Evolutionary conservation across 192 early-diverging fungal genomes (phyloP), one percentile per base, ranked within the genome.

Genomic region (Umbelopsis sp.): DNA sequence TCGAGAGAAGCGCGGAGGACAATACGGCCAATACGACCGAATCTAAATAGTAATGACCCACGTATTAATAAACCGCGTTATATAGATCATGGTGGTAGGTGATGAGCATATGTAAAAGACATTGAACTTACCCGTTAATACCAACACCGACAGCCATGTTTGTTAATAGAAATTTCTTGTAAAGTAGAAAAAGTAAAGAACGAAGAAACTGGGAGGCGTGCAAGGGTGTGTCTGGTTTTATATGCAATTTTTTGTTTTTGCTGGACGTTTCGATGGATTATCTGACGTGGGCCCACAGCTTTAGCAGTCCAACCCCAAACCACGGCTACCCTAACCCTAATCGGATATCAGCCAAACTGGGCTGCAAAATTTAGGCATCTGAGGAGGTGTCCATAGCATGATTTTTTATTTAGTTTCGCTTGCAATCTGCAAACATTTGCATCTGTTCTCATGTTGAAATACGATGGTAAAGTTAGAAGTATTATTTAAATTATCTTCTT

Each of bases 21-120:
- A 66, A 99, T 90, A 83, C 97, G 97, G 71, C 97, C 97, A 73
- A 99, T 99, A 82, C 97, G 96, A 77, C 97, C 97, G 81, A 98
- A 98, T 61, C 93, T 85, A 77, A 7, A 65, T 13, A 48, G 30
- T 22, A 30, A 27, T 21, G 33, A 20, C 27, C 27, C 23, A 44
- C n/a, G 23, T 10, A 21, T 30, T 52, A 64, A 51, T 65, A 50
- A 4, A 4, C 20, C 13, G 15, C 11, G 27, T 58, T 35, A 33
- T 58, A 25, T 25, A 51, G 50, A 25, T 22, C 50, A 25, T 51
- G 23, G 12, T 7, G 12, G 12, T 46, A 35, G n/a, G n/a, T 46
- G 18, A 46, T 35, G 30, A 0, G 48, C 1, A 15, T 27, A 33
- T 53, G 51, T 25, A 67, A 16, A 25, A 35, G 22, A 6, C 37